Base-by-base conservation (phyloP, 352 stramenopile genomes). In the Phytophthora idaei region DNA sequence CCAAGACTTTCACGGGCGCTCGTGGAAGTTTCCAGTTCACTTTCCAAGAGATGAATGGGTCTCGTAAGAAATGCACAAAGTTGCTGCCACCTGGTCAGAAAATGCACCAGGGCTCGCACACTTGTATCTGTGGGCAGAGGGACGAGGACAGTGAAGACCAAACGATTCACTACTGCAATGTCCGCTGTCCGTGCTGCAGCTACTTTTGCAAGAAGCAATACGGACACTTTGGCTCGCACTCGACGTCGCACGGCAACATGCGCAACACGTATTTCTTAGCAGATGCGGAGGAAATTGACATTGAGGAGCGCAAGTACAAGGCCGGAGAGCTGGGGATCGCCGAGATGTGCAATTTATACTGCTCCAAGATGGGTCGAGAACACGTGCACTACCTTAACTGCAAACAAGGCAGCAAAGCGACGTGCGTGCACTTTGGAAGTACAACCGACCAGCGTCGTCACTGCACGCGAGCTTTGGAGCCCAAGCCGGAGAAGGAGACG, bases 301-400 rank as follows among this genome's bases (percentile, higher is more conserved):
- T 95, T 17, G 68, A 81, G 5, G 85, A 90, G 45, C 81, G 85
- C 46, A 89, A 93, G 72, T 95, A 93, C 63, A 64, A 72, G 14
- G 71, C 76, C 12, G 85, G 87, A 1, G 87, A 95, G 60, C 53
- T 61, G 6, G 87, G 87, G 9, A 87, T 76, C 3, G 84, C 87
- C 3, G 85, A 95, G 51, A 93, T 93, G 83, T 95, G 85, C 56
- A 92, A 89, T 31, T 57, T 93, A 17, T 93, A 85, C 61, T 95
- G 82, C 63, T 83, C 83, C 6, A 92, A 92, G 61, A 93, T 90
- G 78, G 87, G 85, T 44, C 85, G 81, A 14, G 74, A 77, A 8
- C 85, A 95, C 39, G 82, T 93, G 5, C 85, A 93, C 57, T 95
- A 90, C 39, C 44, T 95, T 14, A 64, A 83, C 4, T 95, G 87